These are phyloP conservation scores for Fagopyrum homotropicum DNA, from an alignment of 148 eudicot genomes.

Conservation along the genomic window DNA sequence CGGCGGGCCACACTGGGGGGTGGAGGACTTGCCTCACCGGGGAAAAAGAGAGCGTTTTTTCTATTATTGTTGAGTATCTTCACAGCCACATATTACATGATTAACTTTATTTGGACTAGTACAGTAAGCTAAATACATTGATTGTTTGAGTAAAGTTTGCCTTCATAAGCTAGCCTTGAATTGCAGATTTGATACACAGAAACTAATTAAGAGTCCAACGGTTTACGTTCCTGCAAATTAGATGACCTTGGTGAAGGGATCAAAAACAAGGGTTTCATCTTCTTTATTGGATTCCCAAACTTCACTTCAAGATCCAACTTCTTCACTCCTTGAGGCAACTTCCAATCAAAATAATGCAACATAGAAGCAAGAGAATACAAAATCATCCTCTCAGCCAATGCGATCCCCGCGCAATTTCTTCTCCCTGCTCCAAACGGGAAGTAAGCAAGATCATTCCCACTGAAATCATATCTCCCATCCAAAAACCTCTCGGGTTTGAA, in stretches of 20 bases:
- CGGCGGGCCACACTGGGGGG: too few species aligned
- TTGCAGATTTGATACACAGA: too few species aligned
- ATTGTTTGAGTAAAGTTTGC: too few species aligned
- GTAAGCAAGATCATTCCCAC: constrained; percentile 40
- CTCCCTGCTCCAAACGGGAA: constrained; percentile 73
- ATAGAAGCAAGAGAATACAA: constrained; percentile 45
- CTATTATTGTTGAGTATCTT: too few species aligned
- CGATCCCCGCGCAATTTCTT: constrained; percentile 56
- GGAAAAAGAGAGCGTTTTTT: too few species aligned
- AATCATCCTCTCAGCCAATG: constrained; percentile 53
- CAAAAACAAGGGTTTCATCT: constrained; percentile 34
- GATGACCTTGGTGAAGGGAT: constrained; percentile 46
- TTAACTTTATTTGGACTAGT: too few species aligned
- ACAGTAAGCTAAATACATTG: too few species aligned
- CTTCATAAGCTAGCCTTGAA: too few species aligned
- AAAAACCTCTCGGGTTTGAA: constrained; percentile 60
- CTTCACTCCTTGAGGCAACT: constrained; percentile 35
- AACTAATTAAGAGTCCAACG: too few species aligned
- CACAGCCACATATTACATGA: too few species aligned
- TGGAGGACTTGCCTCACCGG: too few species aligned
- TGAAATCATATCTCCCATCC: constrained; percentile 37
- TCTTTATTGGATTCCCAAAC: constrained; percentile 55
- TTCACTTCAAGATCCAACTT: constrained; percentile 36
- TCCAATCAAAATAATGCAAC: constrained; percentile 62
- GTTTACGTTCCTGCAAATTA: background rate